These are phyloP conservation scores for Hypholoma fasciculare DNA, from an alignment of 768 basidiomycete species.

Conservation along the genomic window DNA sequence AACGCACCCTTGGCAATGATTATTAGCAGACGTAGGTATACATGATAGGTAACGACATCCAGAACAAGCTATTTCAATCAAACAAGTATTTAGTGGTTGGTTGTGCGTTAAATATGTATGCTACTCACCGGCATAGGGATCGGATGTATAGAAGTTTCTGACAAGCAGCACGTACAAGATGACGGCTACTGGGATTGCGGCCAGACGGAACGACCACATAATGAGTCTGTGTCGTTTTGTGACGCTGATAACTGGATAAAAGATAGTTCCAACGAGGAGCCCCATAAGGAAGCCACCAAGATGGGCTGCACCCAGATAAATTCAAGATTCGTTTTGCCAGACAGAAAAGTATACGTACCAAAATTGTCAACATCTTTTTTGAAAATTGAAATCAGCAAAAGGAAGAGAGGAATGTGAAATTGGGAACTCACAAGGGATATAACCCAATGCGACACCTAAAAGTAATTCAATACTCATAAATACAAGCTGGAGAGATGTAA, in stretches of 20 bases:
- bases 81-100: background rate
- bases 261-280: slow-evolving; percentile 75
- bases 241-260: slow-evolving; percentile 88
- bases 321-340: slow-evolving; percentile 3
- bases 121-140: slow-evolving; percentile 78
- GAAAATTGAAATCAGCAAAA: background rate
- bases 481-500: slow-evolving; percentile 52
- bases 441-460: slow-evolving; percentile 83
- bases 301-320: slow-evolving; percentile 51
- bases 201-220: slow-evolving; percentile 71
- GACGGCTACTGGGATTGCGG: slow-evolving; percentile 74
- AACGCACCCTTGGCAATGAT: slow-evolving; percentile 61
- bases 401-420: background rate
- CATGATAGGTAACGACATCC: slow-evolving; percentile 92
- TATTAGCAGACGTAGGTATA: slow-evolving; percentile 74
- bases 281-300: slow-evolving; percentile 87
- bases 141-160: slow-evolving; percentile 86
- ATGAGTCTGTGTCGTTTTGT: slow-evolving; percentile 72
- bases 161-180: slow-evolving; percentile 81
- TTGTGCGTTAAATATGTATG: slow-evolving; percentile 4
- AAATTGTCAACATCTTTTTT: slow-evolving; percentile 85
- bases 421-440: slow-evolving; percentile 65
- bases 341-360: slow-evolving; percentile 38
- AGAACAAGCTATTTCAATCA: slow-evolving; percentile 58
- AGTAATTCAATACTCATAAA: slow-evolving; percentile 87